Conservation (phyloP, 192 early-diverging fungal genomes). For the Coemansia asiatica region DNA sequence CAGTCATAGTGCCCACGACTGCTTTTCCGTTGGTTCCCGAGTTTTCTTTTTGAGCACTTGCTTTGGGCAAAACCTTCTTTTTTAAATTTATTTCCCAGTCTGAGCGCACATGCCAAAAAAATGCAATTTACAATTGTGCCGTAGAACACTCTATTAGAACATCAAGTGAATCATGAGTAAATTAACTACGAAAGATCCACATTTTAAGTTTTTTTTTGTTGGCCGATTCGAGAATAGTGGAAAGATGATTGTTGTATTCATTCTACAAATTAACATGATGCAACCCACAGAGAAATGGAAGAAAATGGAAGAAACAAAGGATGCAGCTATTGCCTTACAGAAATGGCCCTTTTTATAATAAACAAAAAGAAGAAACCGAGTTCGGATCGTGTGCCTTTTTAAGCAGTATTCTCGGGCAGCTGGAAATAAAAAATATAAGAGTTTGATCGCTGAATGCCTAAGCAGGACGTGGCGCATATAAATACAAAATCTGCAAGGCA, state of each 20-base stretch:
- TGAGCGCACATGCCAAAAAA: background rate
- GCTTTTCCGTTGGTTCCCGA: background rate
- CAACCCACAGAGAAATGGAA: background rate
- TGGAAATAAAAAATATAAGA: background rate
- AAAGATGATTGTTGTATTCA: background rate
- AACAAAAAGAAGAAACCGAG: background rate
- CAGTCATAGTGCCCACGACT: slow-evolving; percentile 9
- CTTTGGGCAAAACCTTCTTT: background rate
- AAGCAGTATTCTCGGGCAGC: background rate
- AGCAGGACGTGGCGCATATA: background rate
- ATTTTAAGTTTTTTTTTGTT: background rate
- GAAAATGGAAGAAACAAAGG: background rate
- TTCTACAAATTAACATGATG: slow-evolving; percentile 2
- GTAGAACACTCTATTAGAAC: background rate
- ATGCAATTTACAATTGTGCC: background rate
- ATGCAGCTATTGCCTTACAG: background rate
- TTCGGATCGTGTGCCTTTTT: background rate
- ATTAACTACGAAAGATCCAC: background rate
- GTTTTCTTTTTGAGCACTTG: background rate
- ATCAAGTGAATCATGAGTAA: background rate
- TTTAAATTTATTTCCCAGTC: background rate
- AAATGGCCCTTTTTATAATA: no score
- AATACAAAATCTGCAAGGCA: background rate
- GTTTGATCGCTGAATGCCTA: background rate
- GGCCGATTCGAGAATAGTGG: background rate